phyloP scores from a whole-genome alignment of 495 filamentous ascomycete species.

The Penicillium canariense region DNA sequence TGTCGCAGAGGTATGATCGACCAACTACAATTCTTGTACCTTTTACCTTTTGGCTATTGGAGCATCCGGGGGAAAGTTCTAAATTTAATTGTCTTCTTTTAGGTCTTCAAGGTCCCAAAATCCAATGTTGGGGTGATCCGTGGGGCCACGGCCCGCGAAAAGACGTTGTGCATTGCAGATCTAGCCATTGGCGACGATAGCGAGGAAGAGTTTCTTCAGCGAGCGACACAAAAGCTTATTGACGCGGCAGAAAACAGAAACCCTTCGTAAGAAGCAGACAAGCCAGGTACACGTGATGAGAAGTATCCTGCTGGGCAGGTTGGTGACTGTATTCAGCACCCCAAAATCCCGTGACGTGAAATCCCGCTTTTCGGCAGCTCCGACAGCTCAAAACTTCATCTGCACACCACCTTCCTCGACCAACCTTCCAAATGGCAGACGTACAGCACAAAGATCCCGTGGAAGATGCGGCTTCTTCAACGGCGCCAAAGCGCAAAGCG shows the following conservation, averaged over 20 bases:
- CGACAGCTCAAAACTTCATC: conserved; percentile 1
- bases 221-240: conserved; percentile 15
- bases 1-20: conserved; percentile 55
- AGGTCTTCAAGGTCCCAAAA: conserved; percentile 60
- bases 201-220: conserved; percentile 30
- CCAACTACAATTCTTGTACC: not conserved
- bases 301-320: not conserved
- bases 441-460: not conserved
- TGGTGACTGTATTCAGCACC: not conserved
- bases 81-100: conserved; percentile 7
- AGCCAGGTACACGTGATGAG: not conserved
- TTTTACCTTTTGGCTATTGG: not conserved
- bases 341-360: conserved; percentile 28
- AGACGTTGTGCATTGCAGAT: conserved; percentile 49
- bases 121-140: conserved; percentile 61
- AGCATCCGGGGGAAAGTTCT: no score
- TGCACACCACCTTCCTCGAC: not conserved
- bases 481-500: conserved; percentile 34
- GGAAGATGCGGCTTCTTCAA: conserved; percentile 1
- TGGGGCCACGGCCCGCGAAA: conserved; percentile 60
- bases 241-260: conserved; percentile 7
- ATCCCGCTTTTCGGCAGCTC: conserved; percentile 9
- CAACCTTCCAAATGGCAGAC: conserved; percentile 5
- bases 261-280: not conserved
- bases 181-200: conserved; percentile 25